Conservation (phyloP, 2,329 filamentous ascomycete genomes). For the Colletotrichum paranaense region DNA sequence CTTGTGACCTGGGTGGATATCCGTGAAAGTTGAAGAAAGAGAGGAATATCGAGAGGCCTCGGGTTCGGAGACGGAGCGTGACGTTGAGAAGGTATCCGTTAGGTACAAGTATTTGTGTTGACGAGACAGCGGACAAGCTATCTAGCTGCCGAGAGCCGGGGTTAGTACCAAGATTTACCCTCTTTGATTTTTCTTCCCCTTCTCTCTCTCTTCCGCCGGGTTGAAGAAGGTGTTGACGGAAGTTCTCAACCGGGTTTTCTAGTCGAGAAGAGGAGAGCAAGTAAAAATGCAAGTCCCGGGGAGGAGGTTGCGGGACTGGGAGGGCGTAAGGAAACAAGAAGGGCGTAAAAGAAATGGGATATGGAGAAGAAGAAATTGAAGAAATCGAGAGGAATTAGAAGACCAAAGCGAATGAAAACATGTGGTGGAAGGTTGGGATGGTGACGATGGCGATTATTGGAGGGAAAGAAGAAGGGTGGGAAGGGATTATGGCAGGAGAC, state of each 20-base stretch:
- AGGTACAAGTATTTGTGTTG: conserved; percentile 7
- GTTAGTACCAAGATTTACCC: conserved; percentile 20
- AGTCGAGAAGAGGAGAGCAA: not conserved
- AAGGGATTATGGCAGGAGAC: conserved; percentile 14
- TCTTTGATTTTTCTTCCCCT: not conserved
- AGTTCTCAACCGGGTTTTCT: not conserved
- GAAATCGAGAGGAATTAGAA: not conserved
- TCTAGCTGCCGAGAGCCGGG: conserved; percentile 26
- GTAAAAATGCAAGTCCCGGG: not conserved
- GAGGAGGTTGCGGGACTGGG: not conserved
- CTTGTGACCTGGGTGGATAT: conserved; percentile 26
- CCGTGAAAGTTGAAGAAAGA: not conserved
- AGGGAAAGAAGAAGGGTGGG: conserved; percentile 6
- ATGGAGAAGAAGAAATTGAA: not conserved
- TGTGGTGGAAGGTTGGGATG: conserved; percentile 11
- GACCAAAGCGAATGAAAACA: not conserved
- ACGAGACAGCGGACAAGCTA: conserved; percentile 11
- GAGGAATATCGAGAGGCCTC: conserved; percentile 23
- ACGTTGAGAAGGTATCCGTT: conserved; percentile 9
- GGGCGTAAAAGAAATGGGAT: not conserved
- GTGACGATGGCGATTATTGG: conserved; percentile 29
- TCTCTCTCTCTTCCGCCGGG: not conserved
- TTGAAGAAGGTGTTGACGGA: conserved; percentile 13
- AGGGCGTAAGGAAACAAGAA: not conserved
- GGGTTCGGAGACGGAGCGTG: conserved; percentile 28